A percentile compares a stretch with the other conserved stretches of the same genome.
Conservation (phyloP, 345 rosid genomes). For the sweet orange (Citrus sinensis) region DNA sequence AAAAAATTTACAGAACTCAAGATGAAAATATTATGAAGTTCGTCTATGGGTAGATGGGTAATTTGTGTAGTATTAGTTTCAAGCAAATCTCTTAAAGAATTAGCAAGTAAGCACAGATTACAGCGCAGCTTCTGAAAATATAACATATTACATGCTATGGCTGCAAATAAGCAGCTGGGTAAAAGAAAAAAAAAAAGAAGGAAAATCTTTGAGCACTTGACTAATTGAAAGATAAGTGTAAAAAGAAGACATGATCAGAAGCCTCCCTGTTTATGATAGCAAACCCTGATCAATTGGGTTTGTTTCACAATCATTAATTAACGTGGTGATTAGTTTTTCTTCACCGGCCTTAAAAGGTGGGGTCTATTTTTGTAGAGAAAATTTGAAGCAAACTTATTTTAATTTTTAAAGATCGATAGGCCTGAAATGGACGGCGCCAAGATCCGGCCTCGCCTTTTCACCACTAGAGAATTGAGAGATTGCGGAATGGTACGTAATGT, state of each 20-base stretch:
- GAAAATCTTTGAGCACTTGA: conserved; percentile 20
- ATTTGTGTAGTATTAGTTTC: not conserved
- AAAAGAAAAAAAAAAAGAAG: not conserved
- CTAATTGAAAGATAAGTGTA: conserved; percentile 2
- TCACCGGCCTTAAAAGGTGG: conserved; percentile 18
- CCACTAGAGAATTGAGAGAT: not conserved
- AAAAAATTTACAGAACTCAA: no score
- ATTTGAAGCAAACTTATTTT: not conserved
- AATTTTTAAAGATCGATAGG: not conserved
- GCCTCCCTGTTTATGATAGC: not conserved
- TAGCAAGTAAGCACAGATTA: no score
- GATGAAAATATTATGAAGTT: no score
- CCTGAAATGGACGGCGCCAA: conserved; percentile 10
- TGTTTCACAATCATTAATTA: not conserved
- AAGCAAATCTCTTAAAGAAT: not conserved
- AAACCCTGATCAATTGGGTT: not conserved
- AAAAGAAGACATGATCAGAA: not conserved
- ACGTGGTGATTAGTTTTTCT: not conserved
- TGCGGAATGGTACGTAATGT: no score
- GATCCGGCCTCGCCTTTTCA: not conserved
- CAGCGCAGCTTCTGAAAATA: not conserved
- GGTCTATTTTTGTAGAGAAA: not conserved
- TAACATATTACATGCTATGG: not conserved
- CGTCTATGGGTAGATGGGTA: no score
- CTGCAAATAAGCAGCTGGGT: not conserved